These are phyloP conservation scores for Picochlorum sp. DNA, from an alignment of 139 green algal genomes.

Conservation along the genomic window DNA sequence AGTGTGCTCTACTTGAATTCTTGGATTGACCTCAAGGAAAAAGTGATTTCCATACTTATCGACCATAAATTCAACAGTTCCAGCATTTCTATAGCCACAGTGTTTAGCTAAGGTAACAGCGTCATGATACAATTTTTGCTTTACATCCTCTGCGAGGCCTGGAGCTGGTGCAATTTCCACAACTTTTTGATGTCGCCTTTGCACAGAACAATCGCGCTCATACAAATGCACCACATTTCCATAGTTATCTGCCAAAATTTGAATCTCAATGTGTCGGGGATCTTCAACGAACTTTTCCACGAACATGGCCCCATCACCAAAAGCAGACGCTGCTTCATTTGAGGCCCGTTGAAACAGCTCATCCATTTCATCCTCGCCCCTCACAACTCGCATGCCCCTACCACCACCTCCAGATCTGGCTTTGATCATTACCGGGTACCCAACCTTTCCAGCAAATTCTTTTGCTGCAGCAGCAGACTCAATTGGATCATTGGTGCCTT, in stretches of 20 bases:
- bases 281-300: slow-evolving; percentile 89
- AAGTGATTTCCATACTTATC: slow-evolving; percentile 81
- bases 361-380: slow-evolving; percentile 54
- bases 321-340: slow-evolving; percentile 70
- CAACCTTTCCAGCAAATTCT: slow-evolving; percentile 54
- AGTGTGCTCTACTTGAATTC: slow-evolving; percentile 95
- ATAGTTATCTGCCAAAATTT: slow-evolving; percentile 87
- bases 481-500: slow-evolving; percentile 69
- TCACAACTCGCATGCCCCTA: slow-evolving; percentile 86
- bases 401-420: slow-evolving; percentile 84
- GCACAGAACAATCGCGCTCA: slow-evolving; percentile 94
- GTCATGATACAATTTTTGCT: slow-evolving; percentile 46
- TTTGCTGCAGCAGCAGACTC: slow-evolving; percentile 42
- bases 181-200: slow-evolving; percentile 96
- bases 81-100: slow-evolving; percentile 71
- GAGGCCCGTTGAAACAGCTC: slow-evolving; percentile 63
- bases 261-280: slow-evolving; percentile 65
- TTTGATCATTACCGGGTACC: slow-evolving; percentile 95
- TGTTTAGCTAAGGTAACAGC: slow-evolving; percentile 64
- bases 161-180: slow-evolving; percentile 80
- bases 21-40: slow-evolving; percentile 97
- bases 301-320: slow-evolving; percentile 94
- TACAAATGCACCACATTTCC: slow-evolving; percentile 93
- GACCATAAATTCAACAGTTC: slow-evolving; percentile 99
- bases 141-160: slow-evolving; percentile 32